These are phyloP conservation scores for Patellaria atrata DNA, from an alignment of 495 filamentous ascomycete species.

Conservation along the genomic window DNA sequence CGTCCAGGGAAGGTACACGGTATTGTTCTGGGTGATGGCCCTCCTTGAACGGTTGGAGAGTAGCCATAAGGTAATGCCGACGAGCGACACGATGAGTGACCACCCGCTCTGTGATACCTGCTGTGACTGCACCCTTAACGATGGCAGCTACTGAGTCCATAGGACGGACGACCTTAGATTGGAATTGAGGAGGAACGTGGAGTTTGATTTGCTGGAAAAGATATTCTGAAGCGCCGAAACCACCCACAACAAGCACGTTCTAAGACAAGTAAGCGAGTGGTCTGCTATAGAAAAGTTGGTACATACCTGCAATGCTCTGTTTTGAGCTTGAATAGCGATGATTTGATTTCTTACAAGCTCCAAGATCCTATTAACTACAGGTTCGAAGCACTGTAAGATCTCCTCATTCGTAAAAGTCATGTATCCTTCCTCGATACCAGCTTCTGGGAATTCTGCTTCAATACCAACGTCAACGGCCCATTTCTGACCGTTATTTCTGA, in stretches of 20 bases:
- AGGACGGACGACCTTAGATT: slow-evolving; percentile 60
- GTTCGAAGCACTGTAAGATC: slow-evolving; percentile 65
- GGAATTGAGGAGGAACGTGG: slow-evolving; percentile 68
- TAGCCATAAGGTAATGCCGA: slow-evolving; percentile 98
- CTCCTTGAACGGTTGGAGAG: slow-evolving; percentile 95
- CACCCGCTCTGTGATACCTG: slow-evolving; percentile 92
- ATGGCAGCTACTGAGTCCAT: slow-evolving; percentile 70
- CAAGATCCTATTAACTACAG: slow-evolving; percentile 60
- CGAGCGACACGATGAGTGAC: slow-evolving; percentile 96
- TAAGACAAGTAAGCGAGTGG: slow-evolving; percentile 28
- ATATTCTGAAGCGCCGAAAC: slow-evolving; percentile 63
- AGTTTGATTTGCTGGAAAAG: slow-evolving; percentile 72
- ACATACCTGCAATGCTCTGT: slow-evolving; percentile 53
- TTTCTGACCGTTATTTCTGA: slow-evolving; percentile 67
- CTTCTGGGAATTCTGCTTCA: slow-evolving; percentile 62
- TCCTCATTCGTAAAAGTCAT: slow-evolving; percentile 76
- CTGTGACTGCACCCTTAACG: slow-evolving; percentile 63
- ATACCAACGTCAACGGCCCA: slow-evolving; percentile 68
- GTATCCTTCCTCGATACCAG: slow-evolving; percentile 62
- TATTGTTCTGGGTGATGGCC: slow-evolving; percentile 97
- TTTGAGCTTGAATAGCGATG: slow-evolving; percentile 64
- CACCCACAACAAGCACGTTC: slow-evolving; percentile 61
- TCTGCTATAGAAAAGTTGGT: not conserved
- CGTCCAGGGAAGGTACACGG: slow-evolving; percentile 88
- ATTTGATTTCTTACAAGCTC: slow-evolving; percentile 65